Evolutionary conservation across 2,329 filamentous ascomycete genomes (phyloP), one percentile per base, ranked within the genome.

Genomic region (Thermoascus crustaceus): DNA sequence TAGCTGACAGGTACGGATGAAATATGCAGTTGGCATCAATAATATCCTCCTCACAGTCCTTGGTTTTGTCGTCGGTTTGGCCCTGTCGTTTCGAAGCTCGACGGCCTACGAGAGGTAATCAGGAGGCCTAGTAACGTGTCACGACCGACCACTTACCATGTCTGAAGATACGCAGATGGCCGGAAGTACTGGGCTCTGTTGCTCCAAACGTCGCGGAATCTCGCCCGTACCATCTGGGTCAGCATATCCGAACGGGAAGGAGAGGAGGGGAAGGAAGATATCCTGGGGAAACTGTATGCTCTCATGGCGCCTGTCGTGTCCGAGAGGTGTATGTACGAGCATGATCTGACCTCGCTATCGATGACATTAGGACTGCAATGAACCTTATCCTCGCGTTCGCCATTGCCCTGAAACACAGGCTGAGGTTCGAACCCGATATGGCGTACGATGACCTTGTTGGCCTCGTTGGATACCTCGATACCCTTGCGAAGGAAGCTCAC

Each of bases 381-480:
- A 89, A 91, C 55, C 69, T 91, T 5, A 71, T 91, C 43, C 73
- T 85, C 18, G 82, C 84, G 2, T 91, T 84, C 49, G 73, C 83
- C n/a, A 69, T 84, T 11, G 65, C 85, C 2, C 68, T 93, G 40
- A 89, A 89, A 64, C 85, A 91, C 62, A 80, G 78, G 49, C 73
- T 93, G 20, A 82, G 85, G 20, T 89, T 89, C 56, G 85, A 93
- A 55, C 85, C 85, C 1, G 85, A 83, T 49, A 77, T 80, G 21
- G 74, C 80, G 35, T 89, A 91, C 55, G 73, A 80, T 1, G 85
- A 91, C 50, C 68, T 93, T 4, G 64, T 74, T 23, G 74, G 79
- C 13, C 68, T 87, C 9, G 72, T 88, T 19, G 72, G 73, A 10
- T 80, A 87, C 52, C 70, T 93, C 19, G 74, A 85, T 45, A 88